phyloP scores from a whole-genome alignment of 257 asterid genomes.

The Nicotiana otophora region DNA sequence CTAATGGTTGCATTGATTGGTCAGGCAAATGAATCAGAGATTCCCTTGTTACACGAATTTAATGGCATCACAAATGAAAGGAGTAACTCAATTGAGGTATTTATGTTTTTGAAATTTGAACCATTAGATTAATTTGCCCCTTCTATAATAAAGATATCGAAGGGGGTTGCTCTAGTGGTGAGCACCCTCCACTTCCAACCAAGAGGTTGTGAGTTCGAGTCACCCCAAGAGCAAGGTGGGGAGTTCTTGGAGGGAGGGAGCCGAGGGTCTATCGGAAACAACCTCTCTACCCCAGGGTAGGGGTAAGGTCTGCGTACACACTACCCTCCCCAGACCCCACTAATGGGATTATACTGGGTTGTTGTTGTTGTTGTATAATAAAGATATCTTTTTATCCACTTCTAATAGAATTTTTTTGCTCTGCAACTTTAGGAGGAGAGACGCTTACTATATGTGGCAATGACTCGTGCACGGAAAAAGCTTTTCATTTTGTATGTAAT shows the following conservation, averaged over 20 bases:
- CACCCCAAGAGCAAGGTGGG: too few relatives aligned
- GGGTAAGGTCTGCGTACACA: too few relatives aligned
- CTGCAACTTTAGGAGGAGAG: conserved; percentile 73
- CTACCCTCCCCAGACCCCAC: too few relatives aligned
- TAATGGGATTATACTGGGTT: too few relatives aligned
- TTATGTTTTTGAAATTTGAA: conserved; percentile 17
- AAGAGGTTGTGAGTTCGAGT: too few relatives aligned
- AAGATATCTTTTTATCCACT: conserved; percentile 16
- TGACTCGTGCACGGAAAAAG: conserved; percentile 90
- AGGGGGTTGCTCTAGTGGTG: too few relatives aligned
- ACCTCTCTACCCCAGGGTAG: too few relatives aligned
- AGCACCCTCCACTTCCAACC: too few relatives aligned
- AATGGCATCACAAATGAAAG: conserved; percentile 60
- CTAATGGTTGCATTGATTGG: conserved; percentile 20
- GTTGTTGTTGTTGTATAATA: too few relatives aligned
- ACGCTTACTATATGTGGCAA: conserved; percentile 85
- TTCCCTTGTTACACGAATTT: conserved; percentile 82
- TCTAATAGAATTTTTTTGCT: conserved; percentile 7
- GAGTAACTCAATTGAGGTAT: conserved; percentile 68
- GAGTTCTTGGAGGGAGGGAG: too few relatives aligned
- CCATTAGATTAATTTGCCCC: not conserved
- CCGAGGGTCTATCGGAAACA: too few relatives aligned
- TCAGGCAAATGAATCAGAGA: conserved; percentile 91
- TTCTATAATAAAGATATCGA: conserved; percentile 5
- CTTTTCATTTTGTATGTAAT: conserved; percentile 67